Evolutionary conservation across 2,329 filamentous ascomycete species (phyloP).

Genomic region (Botrytis fabae): DNA sequence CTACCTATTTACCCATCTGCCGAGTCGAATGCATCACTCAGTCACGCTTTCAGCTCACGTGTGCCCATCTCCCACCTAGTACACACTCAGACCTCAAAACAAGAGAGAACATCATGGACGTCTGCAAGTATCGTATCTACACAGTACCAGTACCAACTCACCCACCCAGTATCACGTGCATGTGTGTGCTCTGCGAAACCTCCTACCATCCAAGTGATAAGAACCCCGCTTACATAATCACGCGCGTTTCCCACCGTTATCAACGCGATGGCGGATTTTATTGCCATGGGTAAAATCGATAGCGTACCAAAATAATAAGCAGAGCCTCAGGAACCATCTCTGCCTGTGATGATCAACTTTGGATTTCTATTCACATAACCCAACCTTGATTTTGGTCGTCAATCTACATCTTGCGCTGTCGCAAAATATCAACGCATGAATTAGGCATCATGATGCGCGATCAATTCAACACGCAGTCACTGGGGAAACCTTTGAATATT

Average conservation of each 20-base stretch:
- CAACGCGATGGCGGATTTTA: not conserved
- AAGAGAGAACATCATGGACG: not conserved
- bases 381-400: not conserved
- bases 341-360: not conserved
- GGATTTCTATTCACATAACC: not conserved
- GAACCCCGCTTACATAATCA: slow-evolving; percentile 13
- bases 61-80: not conserved
- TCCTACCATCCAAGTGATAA: not conserved
- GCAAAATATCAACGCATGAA: slow-evolving; percentile 15
- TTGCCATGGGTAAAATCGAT: not conserved
- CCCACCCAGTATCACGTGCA: too few species aligned
- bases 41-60: not conserved
- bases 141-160: too few species aligned
- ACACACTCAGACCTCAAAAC: slow-evolving; percentile 1
- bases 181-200: too few species aligned
- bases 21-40: not conserved
- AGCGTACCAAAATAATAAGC: slow-evolving; percentile 3
- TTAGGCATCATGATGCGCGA: slow-evolving; percentile 47
- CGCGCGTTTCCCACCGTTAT: slow-evolving; percentile 8
- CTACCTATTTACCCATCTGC: not conserved
- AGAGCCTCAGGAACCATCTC: slow-evolving; percentile 21
- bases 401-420: slow-evolving; percentile 19
- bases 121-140: too few species aligned
- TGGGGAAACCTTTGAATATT: slow-evolving; percentile 63
- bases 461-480: slow-evolving; percentile 62